Evolutionary conservation across 495 filamentous ascomycete species (phyloP), one percentile per base, ranked within the genome.

Genomic region (Penicillium egyptiacum): DNA sequence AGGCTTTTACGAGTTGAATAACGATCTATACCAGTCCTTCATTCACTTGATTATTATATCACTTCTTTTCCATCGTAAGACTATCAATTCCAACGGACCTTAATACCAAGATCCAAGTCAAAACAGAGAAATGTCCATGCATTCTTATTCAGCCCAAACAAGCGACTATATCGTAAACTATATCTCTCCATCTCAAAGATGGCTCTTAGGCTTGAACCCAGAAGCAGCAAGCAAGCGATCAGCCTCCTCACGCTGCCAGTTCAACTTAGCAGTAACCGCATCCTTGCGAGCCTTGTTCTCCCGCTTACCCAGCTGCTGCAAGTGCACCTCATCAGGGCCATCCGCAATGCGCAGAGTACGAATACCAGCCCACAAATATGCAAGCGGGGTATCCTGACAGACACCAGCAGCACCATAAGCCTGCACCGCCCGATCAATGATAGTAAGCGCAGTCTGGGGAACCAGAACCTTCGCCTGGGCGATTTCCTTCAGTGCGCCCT

Each of bases 271-370:
- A 33, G 79, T 75, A 50, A 91, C 78, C 41, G 81, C 75, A 47
- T 77, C 85, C 71, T 78, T 79, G 39, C 83, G 80, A 40, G 81
- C 71, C 74, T 82, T 86, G 67, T 92, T 95, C 80, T 97, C 92
- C 49, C 90, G 85, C 63, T 83, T 82, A 11, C 91, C 92, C 74
- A 96, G 79, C 70, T 96, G 92, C 75, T 95, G 88, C 70, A 96
- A 71, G 73, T 96, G 92, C 39, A 95, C 91, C 81, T 96, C 92
- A 73, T 96, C 92, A 0, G 92, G 92, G 6, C 92, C 92, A 74
- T 96, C 92, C 4, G 90, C 92, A 65, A 96, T 83, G 52, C 90
- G 79, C 61, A 96, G 68, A 2, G 92, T 96, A 30, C 92, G 79
- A 62, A 90, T 88, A 50, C 83, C 72, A 22, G 92, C 89, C 92